A percentile compares a stretch with the other conserved stretches of the same genome.
phyloP scores from a whole-genome alignment of 768 basidiomycete genomes.

The Coprinopsis cinerea region DNA sequence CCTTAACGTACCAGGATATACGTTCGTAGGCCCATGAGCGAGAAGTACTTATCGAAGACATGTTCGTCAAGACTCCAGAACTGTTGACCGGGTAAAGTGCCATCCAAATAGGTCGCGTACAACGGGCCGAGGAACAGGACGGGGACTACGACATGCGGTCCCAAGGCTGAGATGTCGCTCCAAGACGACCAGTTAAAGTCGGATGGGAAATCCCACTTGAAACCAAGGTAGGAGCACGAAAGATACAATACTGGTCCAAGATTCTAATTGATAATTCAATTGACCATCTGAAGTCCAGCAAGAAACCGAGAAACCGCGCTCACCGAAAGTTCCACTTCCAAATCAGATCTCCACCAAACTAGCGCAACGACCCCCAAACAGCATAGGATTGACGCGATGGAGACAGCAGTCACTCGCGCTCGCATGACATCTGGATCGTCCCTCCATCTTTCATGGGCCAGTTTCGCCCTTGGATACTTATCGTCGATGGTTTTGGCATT shows the following conservation, averaged over 20 bases:
- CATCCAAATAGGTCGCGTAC: conserved; percentile 44
- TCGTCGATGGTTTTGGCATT: conserved; percentile 20
- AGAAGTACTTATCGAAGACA: conserved; percentile 35
- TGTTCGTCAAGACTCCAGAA: conserved; percentile 39
- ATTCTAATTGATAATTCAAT: background rate
- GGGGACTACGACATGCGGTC: conserved; percentile 68
- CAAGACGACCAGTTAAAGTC: conserved; percentile 27
- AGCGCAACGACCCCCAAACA: conserved; percentile 45
- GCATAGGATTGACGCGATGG: conserved; percentile 53
- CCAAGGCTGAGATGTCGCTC: too few species aligned
- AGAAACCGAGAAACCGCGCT: background rate
- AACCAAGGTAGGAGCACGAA: conserved; percentile 5
- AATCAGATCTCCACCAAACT: conserved; percentile 25
- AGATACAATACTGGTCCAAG: background rate
- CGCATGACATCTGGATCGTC: conserved; percentile 83
- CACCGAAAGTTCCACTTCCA: conserved; percentile 1
- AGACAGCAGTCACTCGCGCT: conserved; percentile 68
- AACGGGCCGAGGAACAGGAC: conserved; percentile 75
- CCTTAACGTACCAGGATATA: conserved; percentile 38
- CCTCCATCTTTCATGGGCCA: conserved; percentile 50
- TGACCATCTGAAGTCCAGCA: background rate
- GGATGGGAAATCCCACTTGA: conserved; percentile 2
- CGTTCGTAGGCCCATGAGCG: conserved; percentile 65
- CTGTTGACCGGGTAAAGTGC: conserved; percentile 49
- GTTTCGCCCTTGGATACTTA: conserved; percentile 18